Evolutionary conservation across 495 filamentous ascomycete species (phyloP).

Genomic region (Letharia lupina): DNA sequence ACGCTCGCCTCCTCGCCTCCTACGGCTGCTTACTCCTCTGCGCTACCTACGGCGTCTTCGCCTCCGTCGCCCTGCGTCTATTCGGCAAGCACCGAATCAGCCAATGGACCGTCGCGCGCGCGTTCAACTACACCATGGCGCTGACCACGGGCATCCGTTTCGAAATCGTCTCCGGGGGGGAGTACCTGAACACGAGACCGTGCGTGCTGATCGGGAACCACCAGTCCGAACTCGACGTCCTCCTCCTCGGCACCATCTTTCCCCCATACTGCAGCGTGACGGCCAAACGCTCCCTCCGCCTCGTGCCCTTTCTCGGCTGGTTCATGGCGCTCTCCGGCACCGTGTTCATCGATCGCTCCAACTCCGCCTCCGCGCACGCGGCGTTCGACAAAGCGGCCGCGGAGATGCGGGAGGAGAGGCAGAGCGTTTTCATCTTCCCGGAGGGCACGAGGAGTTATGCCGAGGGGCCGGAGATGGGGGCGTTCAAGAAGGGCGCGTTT

Average conservation of each 20-base stretch:
- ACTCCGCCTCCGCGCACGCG: conserved; percentile 67
- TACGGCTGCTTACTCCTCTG: conserved; percentile 52
- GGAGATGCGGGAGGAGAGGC: conserved; percentile 64
- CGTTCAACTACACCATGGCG: conserved; percentile 76
- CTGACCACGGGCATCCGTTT: conserved; percentile 71
- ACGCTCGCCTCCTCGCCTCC: conserved; percentile 56
- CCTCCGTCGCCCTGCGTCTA: conserved; percentile 61
- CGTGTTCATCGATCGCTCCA: conserved; percentile 89
- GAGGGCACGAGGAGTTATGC: conserved; percentile 92
- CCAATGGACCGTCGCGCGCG: conserved; percentile 76
- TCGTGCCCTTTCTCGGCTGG: conserved; percentile 85
- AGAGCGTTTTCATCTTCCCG: conserved; percentile 89
- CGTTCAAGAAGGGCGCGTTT: conserved; percentile 98
- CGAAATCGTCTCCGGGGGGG: conserved; percentile 57
- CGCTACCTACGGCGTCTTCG: conserved; percentile 70
- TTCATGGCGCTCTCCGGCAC: conserved; percentile 88
- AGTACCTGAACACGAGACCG: conserved; percentile 59
- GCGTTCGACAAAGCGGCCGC: conserved; percentile 77
- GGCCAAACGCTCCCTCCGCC: conserved; percentile 76
- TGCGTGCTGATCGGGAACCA: conserved; percentile 91
- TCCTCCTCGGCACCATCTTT: conserved; percentile 80
- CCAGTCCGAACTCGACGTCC: conserved; percentile 88
- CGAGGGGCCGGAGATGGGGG: conserved; percentile 66
- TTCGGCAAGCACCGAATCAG: conserved; percentile 63
- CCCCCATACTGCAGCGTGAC: conserved; percentile 89